These are phyloP conservation scores for Alternaria tenuissima DNA, from an alignment of 2,329 filamentous ascomycete genomes.

Conservation along the genomic window DNA sequence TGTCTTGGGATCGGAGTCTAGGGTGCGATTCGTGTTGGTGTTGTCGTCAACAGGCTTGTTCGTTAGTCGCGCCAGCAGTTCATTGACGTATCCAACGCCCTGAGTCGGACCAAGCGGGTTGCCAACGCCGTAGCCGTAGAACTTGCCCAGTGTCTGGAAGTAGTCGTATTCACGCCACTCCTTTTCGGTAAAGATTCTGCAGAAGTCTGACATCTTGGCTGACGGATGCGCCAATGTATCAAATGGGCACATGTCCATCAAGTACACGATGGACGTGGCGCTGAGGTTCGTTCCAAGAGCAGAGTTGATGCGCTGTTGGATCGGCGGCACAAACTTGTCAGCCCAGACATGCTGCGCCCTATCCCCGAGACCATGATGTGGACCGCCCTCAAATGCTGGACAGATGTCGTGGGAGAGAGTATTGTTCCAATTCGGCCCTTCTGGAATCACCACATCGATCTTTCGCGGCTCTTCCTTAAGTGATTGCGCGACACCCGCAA, in stretches of 20 bases:
- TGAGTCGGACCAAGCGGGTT: conserved; percentile 83
- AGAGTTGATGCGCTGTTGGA: conserved; percentile 73
- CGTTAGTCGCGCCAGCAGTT: conserved; percentile 83
- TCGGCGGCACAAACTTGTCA: conserved; percentile 69
- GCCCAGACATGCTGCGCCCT: conserved; percentile 66
- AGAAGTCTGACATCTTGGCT: conserved; percentile 72
- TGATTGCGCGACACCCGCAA: conserved; percentile 73
- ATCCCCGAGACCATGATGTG: conserved; percentile 58
- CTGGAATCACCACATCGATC: conserved; percentile 71
- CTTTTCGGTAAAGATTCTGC: conserved; percentile 72
- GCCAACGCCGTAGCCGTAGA: conserved; percentile 80
- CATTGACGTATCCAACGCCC: conserved; percentile 87
- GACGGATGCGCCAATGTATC: conserved; percentile 71
- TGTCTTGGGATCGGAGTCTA: conserved; percentile 71
- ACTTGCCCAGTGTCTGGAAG: conserved; percentile 80
- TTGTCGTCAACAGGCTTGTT: conserved; percentile 71
- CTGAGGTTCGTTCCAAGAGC: conserved; percentile 75
- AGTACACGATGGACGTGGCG: conserved; percentile 67
- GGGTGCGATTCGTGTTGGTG: conserved; percentile 79
- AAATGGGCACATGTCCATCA: conserved; percentile 93
- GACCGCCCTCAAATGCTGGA: conserved; percentile 71
- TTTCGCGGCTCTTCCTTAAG: conserved; percentile 53
- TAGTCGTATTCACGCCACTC: conserved; percentile 87
- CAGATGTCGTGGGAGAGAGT: conserved; percentile 80
- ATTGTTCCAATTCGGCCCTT: conserved; percentile 75